Percentiles rank a stretch among this genome's conserved stretches.
Evolutionary conservation across 2,329 filamentous ascomycete species (phyloP).

Genomic region (Cladorrhinum sp.): DNA sequence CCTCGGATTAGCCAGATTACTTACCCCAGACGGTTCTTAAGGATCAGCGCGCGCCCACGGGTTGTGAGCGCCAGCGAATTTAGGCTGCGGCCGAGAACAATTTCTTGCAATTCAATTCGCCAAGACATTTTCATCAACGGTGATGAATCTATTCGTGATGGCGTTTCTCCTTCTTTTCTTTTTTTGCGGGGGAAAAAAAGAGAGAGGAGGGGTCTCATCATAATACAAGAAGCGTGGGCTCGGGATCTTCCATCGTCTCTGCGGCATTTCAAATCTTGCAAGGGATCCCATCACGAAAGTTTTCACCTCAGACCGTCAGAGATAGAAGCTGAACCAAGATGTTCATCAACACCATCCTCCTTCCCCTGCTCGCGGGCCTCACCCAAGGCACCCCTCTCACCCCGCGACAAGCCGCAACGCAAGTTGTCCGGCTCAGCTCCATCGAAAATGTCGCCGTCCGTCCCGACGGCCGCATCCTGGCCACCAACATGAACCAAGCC

Average conservation of each 20-base stretch:
- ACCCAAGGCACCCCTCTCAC: constrained; percentile 14
- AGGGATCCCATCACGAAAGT: not conserved
- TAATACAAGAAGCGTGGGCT: not conserved
- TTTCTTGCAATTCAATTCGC: constrained; percentile 14
- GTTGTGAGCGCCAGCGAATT: constrained; percentile 8
- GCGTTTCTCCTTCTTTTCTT: too few species aligned
- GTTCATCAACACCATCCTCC: constrained; percentile 12
- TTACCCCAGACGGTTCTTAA: constrained; percentile 8
- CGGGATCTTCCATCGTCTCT: too few species aligned
- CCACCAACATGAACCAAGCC: constrained; percentile 35
- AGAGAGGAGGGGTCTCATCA: not conserved
- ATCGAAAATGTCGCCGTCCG: constrained; percentile 34
- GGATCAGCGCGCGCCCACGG: not conserved
- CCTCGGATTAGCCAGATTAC: constrained; percentile 18
- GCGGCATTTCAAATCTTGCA: not conserved
- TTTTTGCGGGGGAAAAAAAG: constrained; percentile 1
- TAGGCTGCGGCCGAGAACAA: constrained; percentile 17
- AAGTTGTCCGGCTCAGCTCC: constrained; percentile 30
- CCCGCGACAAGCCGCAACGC: constrained; percentile 27
- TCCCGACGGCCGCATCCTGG: constrained; percentile 32
- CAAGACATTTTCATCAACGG: constrained; percentile 16
- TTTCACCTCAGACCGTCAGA: not conserved
- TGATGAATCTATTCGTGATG: not conserved
- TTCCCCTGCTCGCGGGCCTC: constrained; percentile 17
- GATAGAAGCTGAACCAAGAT: not conserved